Evolutionary conservation across 1,139 yeast species (phyloP), one percentile per base, ranked within the genome.

Genomic region (Kodamaea sp.): DNA sequence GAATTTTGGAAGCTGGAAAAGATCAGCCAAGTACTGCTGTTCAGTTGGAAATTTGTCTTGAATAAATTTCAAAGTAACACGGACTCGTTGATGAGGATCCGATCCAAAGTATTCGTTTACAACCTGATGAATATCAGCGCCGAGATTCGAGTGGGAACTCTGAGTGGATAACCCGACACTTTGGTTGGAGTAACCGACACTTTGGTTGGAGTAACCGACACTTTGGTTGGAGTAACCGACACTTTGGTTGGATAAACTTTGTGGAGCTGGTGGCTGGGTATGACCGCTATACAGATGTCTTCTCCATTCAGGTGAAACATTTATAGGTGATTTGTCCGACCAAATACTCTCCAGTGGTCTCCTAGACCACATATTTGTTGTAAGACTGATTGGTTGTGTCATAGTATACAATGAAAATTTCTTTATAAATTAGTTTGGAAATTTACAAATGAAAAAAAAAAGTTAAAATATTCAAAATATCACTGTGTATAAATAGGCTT

Each of bases 51-150:
- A 49, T 8, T 53, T 49, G 30, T 45, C 45, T 31, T 39, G 41
- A 28, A 55, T 43, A 30, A 44, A 46, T 27, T 40, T 43, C 22
- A 44, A 40, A 7, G 52, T 49, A 29, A 70, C 73, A 40, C 65
- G 61, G 11, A 70, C 74, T 32, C 76, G 50, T 45, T 63, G 57
- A 49, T 70, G 74, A n/a, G 64, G 62, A 45, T 70, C 76, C 8
- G 39, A 42, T 29, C 58, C 61, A 49, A 70, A 70, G 47, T 70
- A 70, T 10, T 63, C 67, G 38, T 60, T 49, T 29, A 65, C 66
- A 25, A 58, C 47, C 22, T 55, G 57, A 26, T 55, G 38, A 15
- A 15, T 15, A 2, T 31, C 24, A 22, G 15, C 34, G 24, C 34
- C 15, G 15, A 20, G n/a, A 20, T 27, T 11, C n/a, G 34, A 23